Conservation (phyloP, 2,329 filamentous ascomycete genomes). For the Periconia sp. region DNA sequence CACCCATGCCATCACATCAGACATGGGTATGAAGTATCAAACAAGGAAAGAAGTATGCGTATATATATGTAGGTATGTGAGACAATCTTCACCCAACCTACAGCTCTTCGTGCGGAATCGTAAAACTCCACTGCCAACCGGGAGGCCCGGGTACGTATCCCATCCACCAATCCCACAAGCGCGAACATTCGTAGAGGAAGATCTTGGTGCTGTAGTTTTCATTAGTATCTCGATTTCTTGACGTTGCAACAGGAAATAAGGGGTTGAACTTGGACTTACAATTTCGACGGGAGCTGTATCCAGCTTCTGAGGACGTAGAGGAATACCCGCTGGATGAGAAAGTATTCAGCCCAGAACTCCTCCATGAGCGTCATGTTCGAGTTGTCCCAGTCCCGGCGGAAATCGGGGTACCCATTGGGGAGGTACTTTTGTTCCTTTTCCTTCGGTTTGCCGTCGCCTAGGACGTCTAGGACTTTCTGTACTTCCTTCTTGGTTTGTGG, state of each 20-base stretch:
- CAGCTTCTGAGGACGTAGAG: constrained; percentile 71
- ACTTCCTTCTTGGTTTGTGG: constrained; percentile 29
- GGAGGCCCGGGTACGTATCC: constrained; percentile 61
- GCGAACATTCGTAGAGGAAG: constrained; percentile 53
- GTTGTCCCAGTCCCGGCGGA: constrained; percentile 43
- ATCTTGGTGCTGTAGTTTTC: constrained; percentile 53
- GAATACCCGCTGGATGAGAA: constrained; percentile 62
- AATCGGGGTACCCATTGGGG: constrained; percentile 45
- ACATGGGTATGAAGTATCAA: no score
- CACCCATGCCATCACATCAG: no score
- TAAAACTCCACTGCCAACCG: constrained; percentile 54
- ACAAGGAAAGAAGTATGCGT: no score
- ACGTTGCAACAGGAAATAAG: neutral
- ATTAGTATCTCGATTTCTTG: neutral
- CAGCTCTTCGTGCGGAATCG: neutral
- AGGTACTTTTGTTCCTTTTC: constrained; percentile 21
- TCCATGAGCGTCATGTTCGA: constrained; percentile 55
- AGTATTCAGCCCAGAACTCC: constrained; percentile 64
- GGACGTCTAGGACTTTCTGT: constrained; percentile 33
- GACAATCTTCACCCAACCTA: neutral
- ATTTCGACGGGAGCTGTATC: constrained; percentile 64
- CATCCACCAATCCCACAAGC: constrained; percentile 64
- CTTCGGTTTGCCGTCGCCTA: constrained; percentile 16
- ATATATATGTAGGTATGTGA: neutral
- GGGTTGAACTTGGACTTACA: constrained; percentile 61